These are phyloP conservation scores for Nemania sp. DNA, from an alignment of 2,329 filamentous ascomycete genomes.

Conservation along the genomic window DNA sequence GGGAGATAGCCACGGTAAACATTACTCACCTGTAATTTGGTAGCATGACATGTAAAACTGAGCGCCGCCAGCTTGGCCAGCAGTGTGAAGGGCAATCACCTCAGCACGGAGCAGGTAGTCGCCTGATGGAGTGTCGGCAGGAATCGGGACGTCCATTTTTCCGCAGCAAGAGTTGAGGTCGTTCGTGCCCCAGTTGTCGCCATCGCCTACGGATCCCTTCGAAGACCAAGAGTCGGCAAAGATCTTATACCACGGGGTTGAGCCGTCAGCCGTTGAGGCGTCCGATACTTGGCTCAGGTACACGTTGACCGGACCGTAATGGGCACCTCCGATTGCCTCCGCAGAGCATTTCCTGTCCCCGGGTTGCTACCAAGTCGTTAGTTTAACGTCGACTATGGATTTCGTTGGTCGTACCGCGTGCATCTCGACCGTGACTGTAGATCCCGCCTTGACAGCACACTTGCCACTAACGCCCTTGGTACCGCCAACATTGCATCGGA, in stretches of 20 bases:
- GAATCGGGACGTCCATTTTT: conserved; percentile 58
- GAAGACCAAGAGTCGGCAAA: conserved; percentile 60
- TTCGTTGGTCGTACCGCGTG: conserved; percentile 42
- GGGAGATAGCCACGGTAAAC: background rate
- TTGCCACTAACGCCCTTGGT: conserved; percentile 54
- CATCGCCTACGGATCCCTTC: conserved; percentile 55
- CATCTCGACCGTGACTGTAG: conserved; percentile 51
- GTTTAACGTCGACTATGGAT: background rate
- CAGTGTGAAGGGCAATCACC: conserved; percentile 59
- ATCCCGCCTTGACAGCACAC: conserved; percentile 57
- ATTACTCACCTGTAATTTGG: conserved; percentile 45
- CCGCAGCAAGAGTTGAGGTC: conserved; percentile 56
- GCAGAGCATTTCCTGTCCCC: conserved; percentile 59
- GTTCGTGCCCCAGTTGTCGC: conserved; percentile 61
- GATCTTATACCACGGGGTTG: conserved; percentile 65
- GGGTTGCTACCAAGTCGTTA: conserved; percentile 53
- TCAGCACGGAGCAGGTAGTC: conserved; percentile 61
- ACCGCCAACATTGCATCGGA: conserved; percentile 59
- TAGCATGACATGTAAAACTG: conserved; percentile 53
- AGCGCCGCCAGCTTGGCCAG: conserved; percentile 49
- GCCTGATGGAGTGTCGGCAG: conserved; percentile 56
- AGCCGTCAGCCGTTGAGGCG: conserved; percentile 58
- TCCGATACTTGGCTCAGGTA: conserved; percentile 64
- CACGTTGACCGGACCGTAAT: conserved; percentile 66
- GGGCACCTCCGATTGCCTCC: conserved; percentile 65